These are phyloP conservation scores for Penicillium verhagenii DNA, from an alignment of 495 filamentous ascomycete genomes.

Conservation along the genomic window DNA sequence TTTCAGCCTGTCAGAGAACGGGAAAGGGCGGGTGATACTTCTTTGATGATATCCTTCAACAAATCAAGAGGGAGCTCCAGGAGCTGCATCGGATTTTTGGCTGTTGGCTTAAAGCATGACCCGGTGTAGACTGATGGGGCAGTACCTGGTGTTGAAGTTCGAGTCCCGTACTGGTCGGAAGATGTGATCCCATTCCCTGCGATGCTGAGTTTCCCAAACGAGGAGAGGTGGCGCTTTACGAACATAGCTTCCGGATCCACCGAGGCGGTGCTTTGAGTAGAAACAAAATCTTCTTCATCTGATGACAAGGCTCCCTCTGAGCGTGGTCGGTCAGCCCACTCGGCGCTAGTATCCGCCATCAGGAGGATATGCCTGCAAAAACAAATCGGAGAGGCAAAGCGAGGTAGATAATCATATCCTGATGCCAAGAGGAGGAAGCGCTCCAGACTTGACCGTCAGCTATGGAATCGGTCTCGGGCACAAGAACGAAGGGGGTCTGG, in stretches of 20 bases:
- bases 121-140: neutral
- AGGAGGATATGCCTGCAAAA: neutral
- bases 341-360: constrained; percentile 8
- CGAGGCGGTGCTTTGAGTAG: constrained; percentile 34
- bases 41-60: constrained; percentile 82
- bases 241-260: constrained; percentile 14
- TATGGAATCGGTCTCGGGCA: neutral
- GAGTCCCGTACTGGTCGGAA: constrained; percentile 9
- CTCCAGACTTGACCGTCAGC: neutral
- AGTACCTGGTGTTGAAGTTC: constrained; percentile 9
- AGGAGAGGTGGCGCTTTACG: constrained; percentile 8
- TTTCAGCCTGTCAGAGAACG: neutral
- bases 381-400: neutral
- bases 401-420: neutral
- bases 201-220: constrained; percentile 35
- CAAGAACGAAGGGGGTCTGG: constrained; percentile 12
- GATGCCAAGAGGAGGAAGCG: neutral
- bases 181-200: constrained; percentile 14
- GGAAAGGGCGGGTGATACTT: constrained; percentile 52
- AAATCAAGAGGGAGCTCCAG: constrained; percentile 87
- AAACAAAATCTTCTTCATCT: constrained; percentile 38
- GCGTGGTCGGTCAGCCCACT: constrained; percentile 24
- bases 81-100: constrained; percentile 50
- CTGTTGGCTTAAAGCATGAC: neutral
- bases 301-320: constrained; percentile 30